Conservation (phyloP, 352 stramenopile species). For the Pythium dissimile region DNA sequence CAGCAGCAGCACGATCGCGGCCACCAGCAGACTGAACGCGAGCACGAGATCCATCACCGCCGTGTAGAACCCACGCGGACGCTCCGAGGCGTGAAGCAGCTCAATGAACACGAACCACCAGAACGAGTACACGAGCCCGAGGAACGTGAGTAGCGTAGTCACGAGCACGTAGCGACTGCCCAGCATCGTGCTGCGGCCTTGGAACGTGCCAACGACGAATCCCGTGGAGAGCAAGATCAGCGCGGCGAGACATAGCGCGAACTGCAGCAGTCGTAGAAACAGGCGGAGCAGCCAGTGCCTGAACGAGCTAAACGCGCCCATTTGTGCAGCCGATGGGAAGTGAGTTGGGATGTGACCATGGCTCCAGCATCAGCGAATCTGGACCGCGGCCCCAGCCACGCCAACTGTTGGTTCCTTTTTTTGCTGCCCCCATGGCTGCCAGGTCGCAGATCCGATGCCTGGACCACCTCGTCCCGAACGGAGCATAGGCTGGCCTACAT, state of each 20-base stretch:
- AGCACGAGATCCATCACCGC: conserved; percentile 17
- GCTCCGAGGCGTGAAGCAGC: conserved; percentile 12
- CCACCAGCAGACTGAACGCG: conserved; percentile 13
- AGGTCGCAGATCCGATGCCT: too few relatives aligned
- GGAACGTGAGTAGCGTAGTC: conserved; percentile 19
- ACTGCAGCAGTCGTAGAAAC: conserved; percentile 13
- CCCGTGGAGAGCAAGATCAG: conserved; percentile 21
- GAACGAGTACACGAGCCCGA: conserved; percentile 19
- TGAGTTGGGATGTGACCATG: conserved; percentile 16
- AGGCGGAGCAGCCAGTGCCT: conserved; percentile 19
- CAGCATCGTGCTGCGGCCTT: conserved; percentile 13
- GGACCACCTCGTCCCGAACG: too few relatives aligned
- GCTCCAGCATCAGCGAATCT: too few relatives aligned
- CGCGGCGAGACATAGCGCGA: conserved; percentile 19
- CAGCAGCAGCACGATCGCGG: conserved; percentile 21
- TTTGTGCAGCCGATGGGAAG: conserved; percentile 6
- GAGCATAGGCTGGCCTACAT: too few relatives aligned
- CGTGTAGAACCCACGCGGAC: conserved; percentile 12
- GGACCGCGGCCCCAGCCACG: too few relatives aligned
- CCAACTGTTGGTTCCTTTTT: too few relatives aligned
- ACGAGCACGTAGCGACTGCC: conserved; percentile 20
- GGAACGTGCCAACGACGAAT: conserved; percentile 22
- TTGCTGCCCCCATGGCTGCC: too few relatives aligned
- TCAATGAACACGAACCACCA: conserved; percentile 25
- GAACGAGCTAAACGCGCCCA: conserved; percentile 21